Percentiles rank a stretch among this genome's conserved stretches.
These are phyloP conservation scores for Trichomonascaceae sp. DNA, from an alignment of 1,139 yeast genomes.

Conservation along the genomic window DNA sequence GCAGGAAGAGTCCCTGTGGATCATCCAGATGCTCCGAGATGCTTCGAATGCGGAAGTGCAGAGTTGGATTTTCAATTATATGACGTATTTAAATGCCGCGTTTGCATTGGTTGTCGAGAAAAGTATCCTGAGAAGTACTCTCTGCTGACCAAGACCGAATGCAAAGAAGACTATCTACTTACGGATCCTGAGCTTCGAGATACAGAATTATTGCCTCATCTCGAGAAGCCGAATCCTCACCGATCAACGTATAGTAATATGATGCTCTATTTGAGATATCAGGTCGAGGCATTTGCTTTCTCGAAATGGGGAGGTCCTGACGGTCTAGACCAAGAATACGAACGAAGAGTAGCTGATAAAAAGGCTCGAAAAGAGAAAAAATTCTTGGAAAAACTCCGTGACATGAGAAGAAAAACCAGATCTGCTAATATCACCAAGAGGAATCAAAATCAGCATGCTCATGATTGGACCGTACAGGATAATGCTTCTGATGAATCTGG, in stretches of 20 bases:
- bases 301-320: conserved; percentile 94
- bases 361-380: conserved; percentile 70
- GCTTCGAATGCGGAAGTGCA: conserved; percentile 67
- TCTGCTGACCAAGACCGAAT: conserved; percentile 87
- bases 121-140: conserved; percentile 82
- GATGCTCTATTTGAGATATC: conserved; percentile 85
- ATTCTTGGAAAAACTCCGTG: conserved; percentile 66
- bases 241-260: conserved; percentile 80
- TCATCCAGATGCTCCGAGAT: conserved; percentile 67
- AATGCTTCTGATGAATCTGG: conserved; percentile 21
- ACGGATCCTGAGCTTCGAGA: conserved; percentile 92
- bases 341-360: conserved; percentile 66
- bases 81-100: conserved; percentile 63
- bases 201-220: conserved; percentile 55
- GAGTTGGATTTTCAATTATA: conserved; percentile 73
- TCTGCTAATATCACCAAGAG: conserved; percentile 81
- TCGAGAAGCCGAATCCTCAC: conserved; percentile 93
- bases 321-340: conserved; percentile 88
- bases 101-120: conserved; percentile 72
- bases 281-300: conserved; percentile 87
- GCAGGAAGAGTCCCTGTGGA: conserved; percentile 26
- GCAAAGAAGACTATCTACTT: conserved; percentile 81
- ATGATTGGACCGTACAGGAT: conserved; percentile 65
- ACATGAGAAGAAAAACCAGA: conserved; percentile 85
- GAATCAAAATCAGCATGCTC: conserved; percentile 58